A percentile compares a stretch with the other conserved stretches of the same genome.
These are phyloP conservation scores for Backusella luteola DNA, from an alignment of 192 early-diverging fungal genomes.

Conservation along the genomic window DNA sequence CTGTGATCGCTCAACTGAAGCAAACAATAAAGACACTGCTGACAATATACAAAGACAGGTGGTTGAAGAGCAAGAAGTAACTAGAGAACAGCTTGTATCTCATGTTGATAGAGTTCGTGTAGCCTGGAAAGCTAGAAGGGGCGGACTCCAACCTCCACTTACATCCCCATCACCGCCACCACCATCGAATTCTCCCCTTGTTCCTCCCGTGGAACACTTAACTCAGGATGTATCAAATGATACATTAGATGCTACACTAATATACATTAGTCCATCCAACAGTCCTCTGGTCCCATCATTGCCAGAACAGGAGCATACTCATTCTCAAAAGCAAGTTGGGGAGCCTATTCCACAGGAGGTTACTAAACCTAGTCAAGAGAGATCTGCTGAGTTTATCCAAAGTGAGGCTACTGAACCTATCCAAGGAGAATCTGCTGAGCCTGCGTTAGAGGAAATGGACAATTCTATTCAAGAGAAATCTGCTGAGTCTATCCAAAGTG, in stretches of 20 bases:
- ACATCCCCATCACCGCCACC: background rate
- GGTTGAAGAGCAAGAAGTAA: slow-evolving; percentile 50
- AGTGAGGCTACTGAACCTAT: too few relatives aligned
- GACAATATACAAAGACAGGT: slow-evolving; percentile 45
- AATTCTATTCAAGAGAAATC: too few relatives aligned
- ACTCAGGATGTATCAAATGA: background rate
- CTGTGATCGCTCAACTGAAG: slow-evolving; percentile 54
- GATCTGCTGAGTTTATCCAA: too few relatives aligned
- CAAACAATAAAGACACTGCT: slow-evolving; percentile 50
- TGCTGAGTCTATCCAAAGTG: too few relatives aligned
- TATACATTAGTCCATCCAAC: background rate
- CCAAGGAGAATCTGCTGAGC: too few relatives aligned
- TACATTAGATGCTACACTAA: background rate
- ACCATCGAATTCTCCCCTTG: background rate
- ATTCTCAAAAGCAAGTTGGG: background rate
- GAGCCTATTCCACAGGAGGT: too few relatives aligned
- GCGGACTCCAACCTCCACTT: slow-evolving; percentile 19
- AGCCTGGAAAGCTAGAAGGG: slow-evolving; percentile 41
- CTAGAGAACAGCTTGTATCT: slow-evolving; percentile 39
- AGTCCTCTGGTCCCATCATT: background rate
- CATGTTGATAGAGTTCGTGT: slow-evolving; percentile 32
- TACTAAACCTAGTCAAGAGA: too few relatives aligned
- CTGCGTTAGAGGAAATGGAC: too few relatives aligned
- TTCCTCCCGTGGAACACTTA: background rate
- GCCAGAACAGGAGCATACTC: background rate